Base-by-base conservation (phyloP, 495 filamentous ascomycete genomes). In the Parachaetomium inaequale region DNA sequence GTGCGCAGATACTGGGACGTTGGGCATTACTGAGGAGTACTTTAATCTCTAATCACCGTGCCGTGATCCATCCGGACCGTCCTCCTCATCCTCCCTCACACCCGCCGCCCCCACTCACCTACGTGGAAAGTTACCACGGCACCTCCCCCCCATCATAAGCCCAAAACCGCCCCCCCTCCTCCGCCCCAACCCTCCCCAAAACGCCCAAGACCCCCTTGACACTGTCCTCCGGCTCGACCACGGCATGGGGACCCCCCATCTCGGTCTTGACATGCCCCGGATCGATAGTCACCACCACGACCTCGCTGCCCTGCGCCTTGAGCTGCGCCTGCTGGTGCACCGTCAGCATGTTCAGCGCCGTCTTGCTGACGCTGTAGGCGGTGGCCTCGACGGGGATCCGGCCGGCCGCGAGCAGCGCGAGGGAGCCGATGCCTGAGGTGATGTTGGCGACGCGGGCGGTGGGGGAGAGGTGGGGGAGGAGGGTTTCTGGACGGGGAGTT, bases 231-330 rank as follows among this genome's bases (percentile, higher is more conserved):
- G 76, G 63, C n/a, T 74, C 69, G 2, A 78, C 74, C 3, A 77
- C 66, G 3, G 83, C 84, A 58, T 67, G 68, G 25, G 46, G 51
- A 4, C 83, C 82, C 7, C 84, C 83, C 81, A 86, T 84, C 71
- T 83, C 83, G 1, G 84, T 87, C 57, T 78, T 69, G 32, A 84
- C 82, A 81, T 84, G 85, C 7, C 84, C 84, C n/a, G 84, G 84
- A 70, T 82, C 78, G 60, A 86, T 71, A 4, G 76, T 73, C 15
- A 82, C 74, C 1, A 79, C 77, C 47, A 76, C 67, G 11, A 83
- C 72, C 11, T 78, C 76, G 42, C 68, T 47, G 21, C 61, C 47
- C n/a, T 7, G 5, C 43, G 14, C 43, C 26, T 7, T 17, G 0
- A 75, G 29, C 34, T 73, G 70, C 21, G 32, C 50, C 50, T 73